Percentiles rank a stretch among this genome's conserved stretches.
phyloP scores from a whole-genome alignment of 2,329 filamentous ascomycete genomes.

The Aspergillus pseudoterreus region DNA sequence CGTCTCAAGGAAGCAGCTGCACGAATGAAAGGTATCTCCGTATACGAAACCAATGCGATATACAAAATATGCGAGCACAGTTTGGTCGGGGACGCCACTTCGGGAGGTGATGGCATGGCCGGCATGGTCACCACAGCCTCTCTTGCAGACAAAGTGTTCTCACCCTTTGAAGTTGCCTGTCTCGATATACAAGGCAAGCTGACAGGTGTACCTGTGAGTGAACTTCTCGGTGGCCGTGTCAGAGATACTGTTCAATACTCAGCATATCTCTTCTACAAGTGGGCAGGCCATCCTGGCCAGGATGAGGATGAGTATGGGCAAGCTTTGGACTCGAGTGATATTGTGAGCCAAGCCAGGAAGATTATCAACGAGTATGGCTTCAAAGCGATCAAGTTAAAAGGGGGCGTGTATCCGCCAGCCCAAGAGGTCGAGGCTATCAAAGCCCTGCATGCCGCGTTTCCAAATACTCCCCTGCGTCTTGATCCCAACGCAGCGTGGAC shows the following conservation, averaged over 20 bases:
- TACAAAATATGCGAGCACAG: conserved; percentile 20
- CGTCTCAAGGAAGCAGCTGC: conserved; percentile 31
- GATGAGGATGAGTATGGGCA: conserved; percentile 40
- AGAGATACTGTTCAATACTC: conserved; percentile 42
- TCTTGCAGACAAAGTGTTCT: conserved; percentile 41
- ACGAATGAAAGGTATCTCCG: not conserved
- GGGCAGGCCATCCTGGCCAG: conserved; percentile 39
- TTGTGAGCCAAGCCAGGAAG: not conserved
- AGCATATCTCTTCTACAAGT: conserved; percentile 45
- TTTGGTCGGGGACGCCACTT: conserved; percentile 14
- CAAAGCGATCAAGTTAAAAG: conserved; percentile 43
- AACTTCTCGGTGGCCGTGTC: conserved; percentile 39
- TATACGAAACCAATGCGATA: conserved; percentile 19
- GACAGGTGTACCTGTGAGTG: conserved; percentile 37
- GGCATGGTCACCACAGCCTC: conserved; percentile 43
- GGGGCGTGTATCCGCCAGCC: conserved; percentile 41
- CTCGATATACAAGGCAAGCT: conserved; percentile 43
- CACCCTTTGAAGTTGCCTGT: conserved; percentile 43
- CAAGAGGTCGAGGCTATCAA: conserved; percentile 41
- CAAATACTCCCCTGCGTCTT: conserved; percentile 29
- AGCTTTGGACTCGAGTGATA: conserved; percentile 34
- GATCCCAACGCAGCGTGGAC: not conserved
- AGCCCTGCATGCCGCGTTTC: conserved; percentile 37
- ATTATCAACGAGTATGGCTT: conserved; percentile 38
- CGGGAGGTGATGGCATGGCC: conserved; percentile 29